phyloP scores from a whole-genome alignment of 257 asterid genomes.

The Nicotiana paniculata region DNA sequence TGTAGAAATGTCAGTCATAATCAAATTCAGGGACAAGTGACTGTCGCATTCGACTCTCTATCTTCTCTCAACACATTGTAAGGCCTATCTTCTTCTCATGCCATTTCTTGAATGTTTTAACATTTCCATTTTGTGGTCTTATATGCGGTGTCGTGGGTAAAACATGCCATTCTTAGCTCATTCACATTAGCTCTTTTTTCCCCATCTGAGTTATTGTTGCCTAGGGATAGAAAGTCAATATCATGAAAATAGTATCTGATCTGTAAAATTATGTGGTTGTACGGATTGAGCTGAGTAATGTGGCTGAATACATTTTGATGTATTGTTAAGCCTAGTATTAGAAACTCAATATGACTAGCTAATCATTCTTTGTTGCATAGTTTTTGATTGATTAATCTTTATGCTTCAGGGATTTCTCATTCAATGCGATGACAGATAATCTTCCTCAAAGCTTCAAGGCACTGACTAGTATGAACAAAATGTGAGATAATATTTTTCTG shows the following conservation, averaged over 20 bases:
- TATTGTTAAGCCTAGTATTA: not conserved
- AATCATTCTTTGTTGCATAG: not conserved
- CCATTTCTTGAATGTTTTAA: not conserved
- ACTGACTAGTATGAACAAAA: constrained; percentile 33
- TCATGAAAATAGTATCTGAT: not conserved
- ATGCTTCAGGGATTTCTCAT: constrained; percentile 57
- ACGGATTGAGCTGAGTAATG: not conserved
- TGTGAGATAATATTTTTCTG: constrained; percentile 33
- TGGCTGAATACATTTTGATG: not conserved
- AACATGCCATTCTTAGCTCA: constrained; percentile 2
- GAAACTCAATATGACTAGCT: not conserved
- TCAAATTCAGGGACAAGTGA: constrained; percentile 57
- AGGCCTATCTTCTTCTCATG: constrained; percentile 24
- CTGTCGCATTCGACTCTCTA: constrained; percentile 43
- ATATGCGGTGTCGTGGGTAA: not conserved
- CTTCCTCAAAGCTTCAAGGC: constrained; percentile 56
- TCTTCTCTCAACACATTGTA: constrained; percentile 70
- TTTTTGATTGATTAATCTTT: constrained; percentile 6
- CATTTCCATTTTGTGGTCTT: constrained; percentile 4
- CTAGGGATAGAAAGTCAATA: not conserved
- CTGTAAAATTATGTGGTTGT: not conserved
- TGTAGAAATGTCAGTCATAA: constrained; percentile 76
- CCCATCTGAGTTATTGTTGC: not conserved
- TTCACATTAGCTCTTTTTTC: not conserved
- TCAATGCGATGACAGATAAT: constrained; percentile 40